Conservation (phyloP, 805 yeast species). For the Wickerhamiella vanderwaltii region DNA sequence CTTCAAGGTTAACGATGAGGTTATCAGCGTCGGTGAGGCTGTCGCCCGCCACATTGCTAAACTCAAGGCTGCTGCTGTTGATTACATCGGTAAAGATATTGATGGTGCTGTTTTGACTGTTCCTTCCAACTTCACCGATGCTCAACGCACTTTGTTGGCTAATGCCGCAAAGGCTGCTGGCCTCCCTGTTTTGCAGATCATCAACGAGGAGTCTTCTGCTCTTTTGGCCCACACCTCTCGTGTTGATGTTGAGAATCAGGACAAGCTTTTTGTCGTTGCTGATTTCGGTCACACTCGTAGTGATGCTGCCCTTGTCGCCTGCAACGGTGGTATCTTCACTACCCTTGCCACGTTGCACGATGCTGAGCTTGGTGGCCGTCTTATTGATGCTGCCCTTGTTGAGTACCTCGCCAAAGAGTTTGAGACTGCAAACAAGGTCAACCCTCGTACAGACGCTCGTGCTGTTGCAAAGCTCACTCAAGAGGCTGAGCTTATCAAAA, state of each 20-base stretch:
- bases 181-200: constrained; percentile 68
- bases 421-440: constrained; percentile 69
- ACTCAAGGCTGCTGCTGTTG: constrained; percentile 80
- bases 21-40: constrained; percentile 64
- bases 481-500: constrained; percentile 74
- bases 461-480: constrained; percentile 79
- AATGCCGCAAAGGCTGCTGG: constrained; percentile 59
- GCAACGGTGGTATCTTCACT: constrained; percentile 89
- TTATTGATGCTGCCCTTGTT: constrained; percentile 65
- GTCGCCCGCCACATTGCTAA: constrained; percentile 73
- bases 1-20: constrained; percentile 38
- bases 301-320: constrained; percentile 87
- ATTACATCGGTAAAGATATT: constrained; percentile 69
- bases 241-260: constrained; percentile 30
- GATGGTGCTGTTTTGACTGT: constrained; percentile 80
- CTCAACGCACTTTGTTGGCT: constrained; percentile 53
- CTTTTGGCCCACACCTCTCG: constrained; percentile 64
- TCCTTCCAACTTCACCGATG: constrained; percentile 74
- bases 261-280: constrained; percentile 78
- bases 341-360: constrained; percentile 77
- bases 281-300: constrained; percentile 95
- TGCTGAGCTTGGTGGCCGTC: constrained; percentile 73
- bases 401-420: constrained; percentile 88
- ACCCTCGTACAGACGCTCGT: constrained; percentile 71
- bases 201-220: constrained; percentile 89